phyloP scores from a whole-genome alignment of 2,329 filamentous ascomycete genomes.

The Neonectria faginata region DNA sequence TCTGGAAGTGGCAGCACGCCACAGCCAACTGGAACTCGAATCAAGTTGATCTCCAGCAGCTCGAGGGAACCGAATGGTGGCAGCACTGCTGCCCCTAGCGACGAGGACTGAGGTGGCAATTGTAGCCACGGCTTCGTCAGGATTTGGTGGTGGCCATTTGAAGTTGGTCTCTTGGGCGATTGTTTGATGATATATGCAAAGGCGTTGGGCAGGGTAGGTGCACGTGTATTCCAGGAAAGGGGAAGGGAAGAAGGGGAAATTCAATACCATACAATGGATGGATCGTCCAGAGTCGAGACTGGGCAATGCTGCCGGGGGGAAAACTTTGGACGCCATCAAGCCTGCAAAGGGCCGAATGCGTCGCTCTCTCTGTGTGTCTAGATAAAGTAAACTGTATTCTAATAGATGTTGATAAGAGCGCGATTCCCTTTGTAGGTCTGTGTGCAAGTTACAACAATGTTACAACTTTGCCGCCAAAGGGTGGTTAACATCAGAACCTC shows the following conservation, averaged over 20 bases:
- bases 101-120: slow-evolving; percentile 59
- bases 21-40: slow-evolving; percentile 71
- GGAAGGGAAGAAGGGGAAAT: slow-evolving; percentile 37
- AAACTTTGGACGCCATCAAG: slow-evolving; percentile 31
- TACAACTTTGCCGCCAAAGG: background rate
- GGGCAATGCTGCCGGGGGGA: slow-evolving; percentile 23
- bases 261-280: slow-evolving; percentile 46
- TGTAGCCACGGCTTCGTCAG: slow-evolving; percentile 17
- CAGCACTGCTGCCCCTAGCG: slow-evolving; percentile 60
- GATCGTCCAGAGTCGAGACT: slow-evolving; percentile 30
- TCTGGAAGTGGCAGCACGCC: slow-evolving; percentile 73
- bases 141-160: slow-evolving; percentile 27
- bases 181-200: slow-evolving; percentile 49
- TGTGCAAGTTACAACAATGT: background rate
- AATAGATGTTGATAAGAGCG: slow-evolving; percentile 53
- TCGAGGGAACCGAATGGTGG: slow-evolving; percentile 54
- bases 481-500: background rate
- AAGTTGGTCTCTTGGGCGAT: slow-evolving; percentile 34
- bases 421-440: background rate
- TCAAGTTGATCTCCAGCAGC: slow-evolving; percentile 72
- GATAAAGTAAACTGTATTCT: slow-evolving; percentile 55
- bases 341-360: slow-evolving; percentile 36
- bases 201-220: slow-evolving; percentile 46
- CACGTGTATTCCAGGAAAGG: slow-evolving; percentile 43
- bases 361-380: slow-evolving; percentile 47